These are phyloP conservation scores for Rhododendron ferrugineum DNA, from an alignment of 148 eudicot genomes.

Conservation along the genomic window DNA sequence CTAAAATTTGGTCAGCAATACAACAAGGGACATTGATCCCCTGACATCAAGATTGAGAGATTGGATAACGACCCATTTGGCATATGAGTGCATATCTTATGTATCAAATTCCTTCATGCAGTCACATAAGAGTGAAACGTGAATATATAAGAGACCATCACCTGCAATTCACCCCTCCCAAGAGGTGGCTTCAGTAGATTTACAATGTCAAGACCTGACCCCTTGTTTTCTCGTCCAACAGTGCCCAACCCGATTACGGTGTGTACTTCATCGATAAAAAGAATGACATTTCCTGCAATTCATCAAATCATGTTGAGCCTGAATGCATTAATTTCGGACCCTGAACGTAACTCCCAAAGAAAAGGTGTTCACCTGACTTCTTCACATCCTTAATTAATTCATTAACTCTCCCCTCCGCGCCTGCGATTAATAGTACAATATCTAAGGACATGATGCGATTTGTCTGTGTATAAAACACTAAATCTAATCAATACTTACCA, in stretches of 20 bases:
- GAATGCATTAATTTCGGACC: background rate
- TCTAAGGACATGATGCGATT: constrained; percentile 49
- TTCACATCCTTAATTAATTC: constrained; percentile 40
- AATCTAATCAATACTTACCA: background rate
- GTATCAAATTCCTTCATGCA: background rate
- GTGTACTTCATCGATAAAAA: constrained; percentile 62
- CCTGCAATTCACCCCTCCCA: constrained; percentile 60
- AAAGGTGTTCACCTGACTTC: constrained; percentile 41
- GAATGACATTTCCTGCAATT: constrained; percentile 46
- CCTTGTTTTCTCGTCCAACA: constrained; percentile 49
- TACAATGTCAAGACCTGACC: constrained; percentile 53
- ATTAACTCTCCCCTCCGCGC: constrained; percentile 52
- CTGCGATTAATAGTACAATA: constrained; percentile 51
- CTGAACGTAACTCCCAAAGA: constrained; percentile 2
- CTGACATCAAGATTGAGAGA: background rate
- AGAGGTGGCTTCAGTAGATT: constrained; percentile 54
- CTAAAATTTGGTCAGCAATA: background rate
- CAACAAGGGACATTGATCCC: background rate
- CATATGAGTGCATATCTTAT: background rate
- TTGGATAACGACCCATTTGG: background rate
- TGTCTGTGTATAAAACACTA: background rate
- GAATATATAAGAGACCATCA: background rate
- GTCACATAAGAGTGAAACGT: background rate
- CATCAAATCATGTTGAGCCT: constrained; percentile 23
- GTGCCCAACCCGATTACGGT: constrained; percentile 51